Percentiles rank a stretch among this genome's conserved stretches.
These are phyloP conservation scores for Trametes sp. DNA, from an alignment of 1,284 basidiomycete genomes.

Conservation along the genomic window DNA sequence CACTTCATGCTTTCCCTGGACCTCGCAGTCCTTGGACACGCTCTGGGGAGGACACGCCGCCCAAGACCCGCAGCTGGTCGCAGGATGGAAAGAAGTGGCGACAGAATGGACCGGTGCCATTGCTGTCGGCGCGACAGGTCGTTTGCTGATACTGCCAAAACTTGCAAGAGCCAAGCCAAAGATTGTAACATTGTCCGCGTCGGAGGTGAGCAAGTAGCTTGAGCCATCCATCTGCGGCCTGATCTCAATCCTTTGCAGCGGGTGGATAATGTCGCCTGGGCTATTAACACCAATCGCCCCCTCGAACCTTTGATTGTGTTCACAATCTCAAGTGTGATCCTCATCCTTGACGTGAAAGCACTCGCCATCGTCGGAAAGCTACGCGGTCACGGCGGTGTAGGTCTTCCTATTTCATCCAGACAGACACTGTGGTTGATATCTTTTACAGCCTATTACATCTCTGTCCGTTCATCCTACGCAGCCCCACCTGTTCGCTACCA, in stretches of 20 bases:
- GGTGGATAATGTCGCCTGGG: conserved; percentile 56
- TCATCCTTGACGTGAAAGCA: conserved; percentile 55
- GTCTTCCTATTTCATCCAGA: conserved; percentile 28
- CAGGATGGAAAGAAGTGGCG: conserved; percentile 56
- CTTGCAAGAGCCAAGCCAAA: conserved; percentile 26
- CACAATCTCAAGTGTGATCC: conserved; percentile 57
- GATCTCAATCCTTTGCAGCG: conserved; percentile 1
- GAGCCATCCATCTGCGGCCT: conserved; percentile 4
- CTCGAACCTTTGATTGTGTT: conserved; percentile 65
- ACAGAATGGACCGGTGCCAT: conserved; percentile 56
- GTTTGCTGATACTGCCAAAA: conserved; percentile 48
- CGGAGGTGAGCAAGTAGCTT: conserved; percentile 13
- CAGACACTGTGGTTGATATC: conserved; percentile 7
- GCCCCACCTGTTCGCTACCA: conserved; percentile 69
- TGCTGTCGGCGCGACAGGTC: conserved; percentile 53
- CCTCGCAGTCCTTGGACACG: conserved; percentile 48
- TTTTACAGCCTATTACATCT: conserved; percentile 65
- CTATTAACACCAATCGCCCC: conserved; percentile 51
- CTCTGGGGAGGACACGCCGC: conserved; percentile 55
- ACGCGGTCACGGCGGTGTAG: conserved; percentile 75
- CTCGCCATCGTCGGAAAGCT: conserved; percentile 53
- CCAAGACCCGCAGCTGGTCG: conserved; percentile 39
- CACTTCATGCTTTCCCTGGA: conserved; percentile 68
- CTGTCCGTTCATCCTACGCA: conserved; percentile 65
- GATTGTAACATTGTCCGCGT: conserved; percentile 22